Conservation (phyloP, 1,284 basidiomycete species). For the Pterulicium gracile region DNA sequence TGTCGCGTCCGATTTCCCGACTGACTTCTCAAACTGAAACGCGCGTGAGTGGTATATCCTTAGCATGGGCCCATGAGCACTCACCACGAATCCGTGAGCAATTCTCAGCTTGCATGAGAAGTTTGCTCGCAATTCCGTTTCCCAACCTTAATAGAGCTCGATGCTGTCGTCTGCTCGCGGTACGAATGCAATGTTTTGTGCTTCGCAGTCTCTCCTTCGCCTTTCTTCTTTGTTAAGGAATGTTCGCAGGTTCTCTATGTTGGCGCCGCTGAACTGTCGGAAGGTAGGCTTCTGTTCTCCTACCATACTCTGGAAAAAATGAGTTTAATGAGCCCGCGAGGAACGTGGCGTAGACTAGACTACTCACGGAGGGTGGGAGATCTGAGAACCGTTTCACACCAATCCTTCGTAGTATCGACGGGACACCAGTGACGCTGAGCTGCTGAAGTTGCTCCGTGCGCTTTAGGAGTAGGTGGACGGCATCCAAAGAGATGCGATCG, state of each 20-base stretch:
- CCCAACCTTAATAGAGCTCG: constrained; percentile 17
- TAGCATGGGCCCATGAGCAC: too few species aligned
- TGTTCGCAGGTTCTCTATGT: constrained; percentile 51
- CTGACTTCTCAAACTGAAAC: too few species aligned
- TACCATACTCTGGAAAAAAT: constrained; percentile 29
- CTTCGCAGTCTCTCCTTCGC: constrained; percentile 30
- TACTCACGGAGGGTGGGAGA: constrained; percentile 60
- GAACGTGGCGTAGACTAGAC: constrained; percentile 14
- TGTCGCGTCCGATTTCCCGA: too few species aligned
- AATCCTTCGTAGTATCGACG: constrained; percentile 51
- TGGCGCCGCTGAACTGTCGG: constrained; percentile 74
- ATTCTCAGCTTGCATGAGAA: not conserved
- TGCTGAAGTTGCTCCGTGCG: constrained; percentile 59
- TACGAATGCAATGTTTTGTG: constrained; percentile 42
- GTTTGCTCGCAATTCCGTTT: not conserved
- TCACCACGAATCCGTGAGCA: too few species aligned
- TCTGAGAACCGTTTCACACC: constrained; percentile 80
- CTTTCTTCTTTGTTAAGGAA: constrained; percentile 58
- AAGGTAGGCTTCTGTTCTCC: constrained; percentile 63
- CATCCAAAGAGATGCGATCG: constrained; percentile 69
- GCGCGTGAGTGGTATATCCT: too few species aligned
- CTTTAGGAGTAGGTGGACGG: constrained; percentile 67
- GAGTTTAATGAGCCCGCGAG: constrained; percentile 10
- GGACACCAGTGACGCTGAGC: constrained; percentile 76
- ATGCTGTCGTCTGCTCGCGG: constrained; percentile 49